Evolutionary conservation across 148 eudicot genomes (phyloP), one percentile per base, ranked within the genome.

Genomic region (Nepenthes mirabilis): DNA sequence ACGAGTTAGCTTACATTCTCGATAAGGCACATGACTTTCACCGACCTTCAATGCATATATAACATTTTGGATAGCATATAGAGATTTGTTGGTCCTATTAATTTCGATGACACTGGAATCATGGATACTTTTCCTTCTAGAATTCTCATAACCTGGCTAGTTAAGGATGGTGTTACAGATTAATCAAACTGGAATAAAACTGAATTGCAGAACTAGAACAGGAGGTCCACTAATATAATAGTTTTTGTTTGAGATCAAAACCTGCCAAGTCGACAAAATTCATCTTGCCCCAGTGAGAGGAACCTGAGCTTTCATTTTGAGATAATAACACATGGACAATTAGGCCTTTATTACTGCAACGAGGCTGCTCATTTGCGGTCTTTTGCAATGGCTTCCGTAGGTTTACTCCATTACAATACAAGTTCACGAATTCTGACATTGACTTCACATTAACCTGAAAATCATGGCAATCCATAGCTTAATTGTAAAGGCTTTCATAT

Each of bases 181-280:
- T 2, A 49, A n/a, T 49, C 52, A 49, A 5, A 45, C 48, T 45
- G 11, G 52, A 49, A 5, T 5, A 49, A 49, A 5, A 49, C 52
- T 40, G 4, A 40, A 40, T 0, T 40, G 45, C 8, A 40, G 45
- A 40, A 3, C 8, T 40, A 23, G 23, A 23, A 23, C 23, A 23
- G 23, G 23, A 23, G 0, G 4, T 40, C 34, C 5, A 45, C 13
- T 1, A 14, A 9, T 35, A 4, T 3, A 40, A 40, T 8, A 3
- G 45, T 40, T 45, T 33, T 45, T 35, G 23, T 54, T 55, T 47
- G 9, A 52, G 48, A 33, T 58, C 34, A 43, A 37, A 43, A 91
- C 98, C 91, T 75, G 97, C 95, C 70, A 93, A 79, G 67, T 93
- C 99, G 48, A 93, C 84, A 68, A 93, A 80, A 67, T 78, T 86